A percentile compares a stretch with the other conserved stretches of the same genome.
These are phyloP conservation scores for Calycina marina DNA, from an alignment of 2,329 filamentous ascomycete species.

Conservation along the genomic window DNA sequence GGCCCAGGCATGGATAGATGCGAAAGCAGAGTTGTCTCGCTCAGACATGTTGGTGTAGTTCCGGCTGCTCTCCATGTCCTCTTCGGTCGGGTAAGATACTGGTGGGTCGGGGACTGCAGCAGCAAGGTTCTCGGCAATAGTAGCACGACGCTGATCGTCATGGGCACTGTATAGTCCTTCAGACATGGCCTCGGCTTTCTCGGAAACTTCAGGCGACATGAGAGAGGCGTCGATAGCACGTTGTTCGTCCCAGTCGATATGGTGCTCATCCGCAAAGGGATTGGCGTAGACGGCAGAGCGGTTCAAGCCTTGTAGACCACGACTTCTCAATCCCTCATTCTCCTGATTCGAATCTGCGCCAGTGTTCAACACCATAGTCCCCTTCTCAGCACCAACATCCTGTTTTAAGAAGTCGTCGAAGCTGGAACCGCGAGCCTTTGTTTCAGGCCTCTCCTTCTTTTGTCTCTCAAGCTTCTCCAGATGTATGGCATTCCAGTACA, in stretches of 20 bases:
- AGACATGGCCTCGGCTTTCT: slow-evolving; percentile 42
- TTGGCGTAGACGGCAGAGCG: slow-evolving; percentile 35
- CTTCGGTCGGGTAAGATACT: slow-evolving; percentile 14
- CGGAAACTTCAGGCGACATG: slow-evolving; percentile 7
- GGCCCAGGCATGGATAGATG: slow-evolving; percentile 52
- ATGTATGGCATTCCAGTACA: slow-evolving; percentile 48
- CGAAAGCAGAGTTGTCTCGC: slow-evolving; percentile 34
- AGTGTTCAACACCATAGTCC: slow-evolving; percentile 42
- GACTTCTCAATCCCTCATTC: slow-evolving; percentile 32
- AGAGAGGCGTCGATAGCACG: slow-evolving; percentile 24
- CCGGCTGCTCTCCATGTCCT: slow-evolving; percentile 17
- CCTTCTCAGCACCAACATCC: slow-evolving; percentile 36
- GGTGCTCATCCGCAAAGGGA: slow-evolving; percentile 34
- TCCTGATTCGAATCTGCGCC: slow-evolving; percentile 30
- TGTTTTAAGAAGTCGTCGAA: slow-evolving; percentile 46
- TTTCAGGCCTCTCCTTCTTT: slow-evolving; percentile 14
- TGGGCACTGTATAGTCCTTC: slow-evolving; percentile 25
- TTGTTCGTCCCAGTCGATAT: slow-evolving; percentile 28
- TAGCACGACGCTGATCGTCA: slow-evolving; percentile 7
- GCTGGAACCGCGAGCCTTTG: slow-evolving; percentile 15
- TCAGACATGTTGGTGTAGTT: slow-evolving; percentile 38
- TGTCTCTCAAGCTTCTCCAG: slow-evolving; percentile 32
- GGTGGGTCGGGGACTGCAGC: slow-evolving; percentile 18
- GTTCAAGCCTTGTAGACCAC: slow-evolving; percentile 31
- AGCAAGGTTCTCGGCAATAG: slow-evolving; percentile 10